Percentiles rank a stretch among this genome's conserved stretches.
Evolutionary conservation across 495 filamentous ascomycete genomes (phyloP).

Genomic region (Tuber brumale): DNA sequence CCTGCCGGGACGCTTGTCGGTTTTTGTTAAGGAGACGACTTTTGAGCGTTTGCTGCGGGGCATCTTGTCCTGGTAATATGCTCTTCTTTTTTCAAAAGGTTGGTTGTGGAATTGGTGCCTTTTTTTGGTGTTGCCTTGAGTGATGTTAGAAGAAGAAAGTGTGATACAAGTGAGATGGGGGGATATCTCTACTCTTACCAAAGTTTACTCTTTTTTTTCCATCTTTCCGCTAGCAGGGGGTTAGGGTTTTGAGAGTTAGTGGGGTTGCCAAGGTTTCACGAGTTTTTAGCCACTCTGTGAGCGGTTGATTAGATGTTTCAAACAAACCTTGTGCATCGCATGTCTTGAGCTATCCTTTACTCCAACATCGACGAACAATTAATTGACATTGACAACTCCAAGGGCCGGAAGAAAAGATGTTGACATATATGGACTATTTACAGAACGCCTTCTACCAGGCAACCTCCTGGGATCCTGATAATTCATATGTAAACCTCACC

Average conservation of each 20-base stretch:
- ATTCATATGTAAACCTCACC: conserved; percentile 82
- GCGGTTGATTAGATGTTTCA: neutral
- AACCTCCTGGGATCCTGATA: conserved; percentile 85
- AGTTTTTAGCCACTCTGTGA: conserved; percentile 19
- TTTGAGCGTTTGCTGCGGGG: conserved; percentile 91
- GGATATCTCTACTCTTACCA: conserved; percentile 22
- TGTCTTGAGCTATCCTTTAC: neutral
- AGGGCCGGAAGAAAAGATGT: conserved; percentile 52
- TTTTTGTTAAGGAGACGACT: conserved; percentile 80
- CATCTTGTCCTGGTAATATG: conserved; percentile 51
- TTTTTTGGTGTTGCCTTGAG: neutral
- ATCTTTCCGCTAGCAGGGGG: conserved; percentile 13
- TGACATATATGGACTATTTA: conserved; percentile 97
- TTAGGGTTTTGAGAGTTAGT: conserved; percentile 6
- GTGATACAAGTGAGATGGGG: conserved; percentile 5
- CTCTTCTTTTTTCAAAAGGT: neutral
- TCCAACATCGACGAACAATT: neutral
- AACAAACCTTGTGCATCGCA: neutral
- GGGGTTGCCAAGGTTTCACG: conserved; percentile 17
- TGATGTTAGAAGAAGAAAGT: conserved; percentile 8
- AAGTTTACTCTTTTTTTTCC: conserved; percentile 24
- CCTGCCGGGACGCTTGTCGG: conserved; percentile 79
- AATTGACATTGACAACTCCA: neutral
- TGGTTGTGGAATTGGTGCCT: conserved; percentile 5
- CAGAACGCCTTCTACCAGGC: conserved; percentile 84